phyloP scores from a whole-genome alignment of 2,329 filamentous ascomycete genomes.

The Sclerotinia glacialis region DNA sequence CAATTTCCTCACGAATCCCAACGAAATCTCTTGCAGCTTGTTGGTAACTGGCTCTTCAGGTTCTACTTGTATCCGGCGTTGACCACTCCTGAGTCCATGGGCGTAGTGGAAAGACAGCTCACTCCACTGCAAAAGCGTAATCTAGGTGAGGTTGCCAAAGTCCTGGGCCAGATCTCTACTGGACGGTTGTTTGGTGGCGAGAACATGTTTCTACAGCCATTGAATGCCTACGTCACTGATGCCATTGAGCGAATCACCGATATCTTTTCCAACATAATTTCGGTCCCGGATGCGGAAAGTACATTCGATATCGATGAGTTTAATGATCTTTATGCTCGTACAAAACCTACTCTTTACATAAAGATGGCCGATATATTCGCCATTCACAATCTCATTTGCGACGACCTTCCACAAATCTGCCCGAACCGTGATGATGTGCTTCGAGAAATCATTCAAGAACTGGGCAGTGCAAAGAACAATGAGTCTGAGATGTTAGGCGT shows the following conservation, averaged over 20 bases:
- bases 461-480: constrained; percentile 94
- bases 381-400: constrained; percentile 82
- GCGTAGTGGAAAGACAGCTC: constrained; percentile 84
- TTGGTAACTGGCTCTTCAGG: constrained; percentile 90
- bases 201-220: constrained; percentile 90
- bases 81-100: constrained; percentile 85
- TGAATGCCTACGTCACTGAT: constrained; percentile 87
- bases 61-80: constrained; percentile 90
- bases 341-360: constrained; percentile 97
- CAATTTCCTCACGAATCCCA: constrained; percentile 79
- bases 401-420: constrained; percentile 75
- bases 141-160: constrained; percentile 83
- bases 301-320: constrained; percentile 99
- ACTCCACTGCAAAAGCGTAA: constrained; percentile 93
- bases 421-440: constrained; percentile 81
- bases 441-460: constrained; percentile 86
- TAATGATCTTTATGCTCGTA: constrained; percentile 95
- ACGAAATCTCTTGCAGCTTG: constrained; percentile 74
- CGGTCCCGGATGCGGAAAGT: constrained; percentile 79
- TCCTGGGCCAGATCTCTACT: constrained; percentile 83
- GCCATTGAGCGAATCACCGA: constrained; percentile 75
- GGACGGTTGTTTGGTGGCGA: constrained; percentile 89
- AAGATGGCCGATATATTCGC: constrained; percentile 98
- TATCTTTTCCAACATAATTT: constrained; percentile 74
- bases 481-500: constrained; percentile 89